These are phyloP conservation scores for Cadophora malorum DNA, from an alignment of 2,329 filamentous ascomycete genomes.

Conservation along the genomic window DNA sequence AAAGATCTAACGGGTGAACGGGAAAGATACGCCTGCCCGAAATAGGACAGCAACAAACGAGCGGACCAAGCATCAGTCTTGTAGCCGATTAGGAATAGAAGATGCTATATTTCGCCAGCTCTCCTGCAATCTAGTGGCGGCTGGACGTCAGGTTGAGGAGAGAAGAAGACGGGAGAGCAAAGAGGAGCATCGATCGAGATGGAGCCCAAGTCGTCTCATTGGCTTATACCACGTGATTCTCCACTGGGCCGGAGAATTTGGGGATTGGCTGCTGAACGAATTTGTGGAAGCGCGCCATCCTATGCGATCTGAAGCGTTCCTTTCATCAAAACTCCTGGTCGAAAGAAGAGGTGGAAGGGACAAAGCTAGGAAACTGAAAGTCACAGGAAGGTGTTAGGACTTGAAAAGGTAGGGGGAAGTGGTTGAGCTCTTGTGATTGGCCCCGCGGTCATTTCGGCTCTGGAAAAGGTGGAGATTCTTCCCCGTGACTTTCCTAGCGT, in stretches of 20 bases:
- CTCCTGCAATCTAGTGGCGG: constrained; percentile 2
- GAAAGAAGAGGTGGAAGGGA: neutral
- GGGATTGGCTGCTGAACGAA: neutral
- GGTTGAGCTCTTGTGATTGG: constrained; percentile 1
- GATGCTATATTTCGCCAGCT: constrained; percentile 6
- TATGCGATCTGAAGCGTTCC: neutral
- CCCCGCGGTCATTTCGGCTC: constrained; percentile 2
- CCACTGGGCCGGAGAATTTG: constrained; percentile 2
- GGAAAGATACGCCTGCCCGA: neutral
- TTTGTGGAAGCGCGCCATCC: neutral
- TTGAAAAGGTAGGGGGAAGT: neutral
- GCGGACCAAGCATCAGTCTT: neutral
- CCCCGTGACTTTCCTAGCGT: constrained; percentile 28
- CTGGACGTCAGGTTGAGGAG: neutral
- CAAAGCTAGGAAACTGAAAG: neutral
- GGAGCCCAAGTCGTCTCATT: neutral
- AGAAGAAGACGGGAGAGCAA: neutral
- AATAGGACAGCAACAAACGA: constrained; percentile 12
- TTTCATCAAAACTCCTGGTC: neutral
- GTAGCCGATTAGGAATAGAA: constrained; percentile 7
- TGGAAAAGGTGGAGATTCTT: neutral
- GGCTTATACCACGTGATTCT: constrained; percentile 11
- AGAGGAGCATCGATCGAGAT: neutral
- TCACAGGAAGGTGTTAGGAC: neutral
- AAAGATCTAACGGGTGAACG: neutral